These are phyloP conservation scores for Cyclotella atomus DNA, from an alignment of 108 stramenopile genomes.

Conservation along the genomic window DNA sequence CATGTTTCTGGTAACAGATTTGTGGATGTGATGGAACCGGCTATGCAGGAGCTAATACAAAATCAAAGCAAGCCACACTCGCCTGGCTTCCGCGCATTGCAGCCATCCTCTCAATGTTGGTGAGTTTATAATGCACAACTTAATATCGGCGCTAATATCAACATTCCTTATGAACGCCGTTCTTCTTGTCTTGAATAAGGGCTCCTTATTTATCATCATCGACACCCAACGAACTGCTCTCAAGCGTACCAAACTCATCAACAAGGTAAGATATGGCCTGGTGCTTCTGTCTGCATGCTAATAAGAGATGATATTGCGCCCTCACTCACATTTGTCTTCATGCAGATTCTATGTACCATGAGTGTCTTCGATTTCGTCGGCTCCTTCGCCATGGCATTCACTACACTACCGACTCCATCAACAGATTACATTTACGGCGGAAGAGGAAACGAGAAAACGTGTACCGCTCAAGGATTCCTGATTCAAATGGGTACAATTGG, in stretches of 20 bases:
- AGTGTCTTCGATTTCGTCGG: slow-evolving; percentile 22
- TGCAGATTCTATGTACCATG: not conserved
- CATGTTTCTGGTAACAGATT: not conserved
- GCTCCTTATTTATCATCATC: slow-evolving; percentile 1
- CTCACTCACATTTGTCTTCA: not conserved
- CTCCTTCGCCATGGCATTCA: slow-evolving; percentile 9
- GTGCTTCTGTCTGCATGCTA: not conserved
- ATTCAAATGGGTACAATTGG: slow-evolving; percentile 29
- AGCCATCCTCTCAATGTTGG: slow-evolving; percentile 8
- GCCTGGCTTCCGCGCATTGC: slow-evolving; percentile 1
- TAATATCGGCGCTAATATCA: not conserved
- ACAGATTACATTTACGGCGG: slow-evolving; percentile 27
- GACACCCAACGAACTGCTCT: not conserved
- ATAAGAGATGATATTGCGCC: not conserved
- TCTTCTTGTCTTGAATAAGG: not conserved
- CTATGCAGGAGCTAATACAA: slow-evolving; percentile 8
- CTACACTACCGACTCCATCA: slow-evolving; percentile 6
- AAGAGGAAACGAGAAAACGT: slow-evolving; percentile 29
- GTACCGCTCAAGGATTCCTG: slow-evolving; percentile 50
- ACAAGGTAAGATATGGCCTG: not conserved
- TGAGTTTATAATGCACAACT: not conserved
- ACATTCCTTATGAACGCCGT: not conserved
- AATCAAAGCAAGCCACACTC: too few relatives aligned
- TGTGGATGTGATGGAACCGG: slow-evolving; percentile 23
- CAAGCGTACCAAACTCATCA: not conserved